A percentile compares a stretch with the other conserved stretches of the same genome.
phyloP scores from a whole-genome alignment of 2,329 filamentous ascomycete genomes.

The Xylaria polymorpha region DNA sequence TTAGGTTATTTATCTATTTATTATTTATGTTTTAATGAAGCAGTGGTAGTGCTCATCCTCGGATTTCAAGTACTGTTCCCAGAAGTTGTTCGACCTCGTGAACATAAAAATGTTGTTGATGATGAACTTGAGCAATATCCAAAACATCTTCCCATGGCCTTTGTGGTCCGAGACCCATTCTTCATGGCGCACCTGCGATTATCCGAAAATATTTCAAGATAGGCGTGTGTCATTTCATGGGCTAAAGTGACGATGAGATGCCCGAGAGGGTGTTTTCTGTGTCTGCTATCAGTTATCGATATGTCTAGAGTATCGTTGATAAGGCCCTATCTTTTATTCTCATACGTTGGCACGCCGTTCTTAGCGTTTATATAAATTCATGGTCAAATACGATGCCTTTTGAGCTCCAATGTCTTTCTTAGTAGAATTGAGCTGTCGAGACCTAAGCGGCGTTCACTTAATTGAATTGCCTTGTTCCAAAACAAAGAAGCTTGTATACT shows the following conservation, averaged over 20 bases:
- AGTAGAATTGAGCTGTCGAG: too few relatives aligned
- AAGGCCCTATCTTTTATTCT: too few relatives aligned
- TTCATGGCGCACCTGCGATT: background rate
- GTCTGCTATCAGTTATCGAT: background rate
- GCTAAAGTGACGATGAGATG: background rate
- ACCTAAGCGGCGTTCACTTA: too few relatives aligned
- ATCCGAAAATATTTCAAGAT: background rate
- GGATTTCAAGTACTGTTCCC: background rate
- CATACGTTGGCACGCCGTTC: too few relatives aligned
- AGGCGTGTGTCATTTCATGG: constrained; percentile 11
- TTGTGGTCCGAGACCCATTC: background rate
- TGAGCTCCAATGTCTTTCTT: too few relatives aligned
- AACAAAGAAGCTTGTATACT: too few relatives aligned
- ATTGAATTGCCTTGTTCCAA: too few relatives aligned
- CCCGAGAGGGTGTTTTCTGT: background rate
- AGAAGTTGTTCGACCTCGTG: background rate
- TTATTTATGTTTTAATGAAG: background rate
- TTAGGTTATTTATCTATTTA: too few relatives aligned
- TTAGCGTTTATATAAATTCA: too few relatives aligned
- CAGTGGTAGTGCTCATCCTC: background rate
- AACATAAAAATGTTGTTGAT: background rate
- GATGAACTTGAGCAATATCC: background rate
- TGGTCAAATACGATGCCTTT: too few relatives aligned
- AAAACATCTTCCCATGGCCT: constrained; percentile 2
- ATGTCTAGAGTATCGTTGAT: background rate